Percentiles rank a stretch among this genome's conserved stretches.
Evolutionary conservation across 2,329 filamentous ascomycete species (phyloP).

Genomic region (Penicillium sp.): DNA sequence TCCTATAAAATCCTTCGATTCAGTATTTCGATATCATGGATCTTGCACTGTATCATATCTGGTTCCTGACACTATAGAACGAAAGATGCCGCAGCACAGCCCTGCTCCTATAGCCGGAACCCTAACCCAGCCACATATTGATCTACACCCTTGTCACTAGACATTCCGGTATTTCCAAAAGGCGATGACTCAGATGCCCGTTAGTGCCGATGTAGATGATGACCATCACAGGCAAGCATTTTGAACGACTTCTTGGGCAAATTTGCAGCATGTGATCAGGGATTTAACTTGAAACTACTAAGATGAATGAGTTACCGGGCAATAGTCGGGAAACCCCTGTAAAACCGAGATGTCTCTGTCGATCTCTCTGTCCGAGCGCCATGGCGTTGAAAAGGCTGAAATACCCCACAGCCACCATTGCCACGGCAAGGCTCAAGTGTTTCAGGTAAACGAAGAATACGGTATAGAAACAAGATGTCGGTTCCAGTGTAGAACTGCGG

Average conservation of each 20-base stretch:
- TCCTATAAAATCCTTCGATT: not conserved
- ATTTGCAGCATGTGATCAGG: constrained; percentile 4
- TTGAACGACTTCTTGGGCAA: constrained; percentile 23
- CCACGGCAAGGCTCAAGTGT: constrained; percentile 6
- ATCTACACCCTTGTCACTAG: constrained; percentile 45
- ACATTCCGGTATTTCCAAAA: constrained; percentile 31
- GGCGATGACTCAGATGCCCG: constrained; percentile 15
- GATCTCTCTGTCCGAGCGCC: constrained; percentile 13
- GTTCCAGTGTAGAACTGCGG: not conserved
- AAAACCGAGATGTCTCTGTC: constrained; percentile 16
- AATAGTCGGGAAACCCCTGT: constrained; percentile 6
- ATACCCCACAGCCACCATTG: constrained; percentile 14
- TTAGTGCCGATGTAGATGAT: constrained; percentile 20
- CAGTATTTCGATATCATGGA: not conserved
- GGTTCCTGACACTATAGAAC: constrained; percentile 12
- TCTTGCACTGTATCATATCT: not conserved
- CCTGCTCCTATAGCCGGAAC: constrained; percentile 45
- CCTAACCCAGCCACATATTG: constrained; percentile 35
- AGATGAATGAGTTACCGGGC: constrained; percentile 1
- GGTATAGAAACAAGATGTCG: not conserved
- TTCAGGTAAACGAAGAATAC: not conserved
- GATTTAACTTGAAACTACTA: constrained; percentile 7
- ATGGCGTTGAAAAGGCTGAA: constrained; percentile 16
- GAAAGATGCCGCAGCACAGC: constrained; percentile 24
- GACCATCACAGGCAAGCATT: constrained; percentile 8